Evolutionary conservation across 176 grass and related monocot genomes (phyloP).

Genomic region (Triticum timopheevii): DNA sequence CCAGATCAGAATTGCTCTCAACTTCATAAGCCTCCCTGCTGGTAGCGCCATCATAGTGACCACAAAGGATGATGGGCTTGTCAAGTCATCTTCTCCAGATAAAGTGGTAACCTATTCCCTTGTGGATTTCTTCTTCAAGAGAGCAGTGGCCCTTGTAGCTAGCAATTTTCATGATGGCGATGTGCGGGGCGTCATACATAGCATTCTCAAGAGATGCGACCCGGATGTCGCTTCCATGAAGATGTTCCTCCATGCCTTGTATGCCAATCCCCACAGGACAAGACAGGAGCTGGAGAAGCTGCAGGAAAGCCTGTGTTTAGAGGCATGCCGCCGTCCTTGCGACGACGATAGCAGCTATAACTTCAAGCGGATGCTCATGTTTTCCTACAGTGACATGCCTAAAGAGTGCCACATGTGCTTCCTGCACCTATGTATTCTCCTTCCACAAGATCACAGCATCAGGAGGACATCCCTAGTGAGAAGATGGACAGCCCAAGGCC

Average conservation of each 20-base stretch:
- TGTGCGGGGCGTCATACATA: neutral
- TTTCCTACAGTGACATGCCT: neutral
- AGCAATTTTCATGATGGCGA: neutral
- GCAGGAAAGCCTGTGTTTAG: neutral
- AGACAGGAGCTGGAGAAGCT: neutral
- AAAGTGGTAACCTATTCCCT: neutral
- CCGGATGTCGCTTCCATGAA: neutral
- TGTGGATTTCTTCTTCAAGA: neutral
- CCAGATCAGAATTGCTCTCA: neutral
- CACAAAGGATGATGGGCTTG: neutral
- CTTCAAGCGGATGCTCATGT: neutral
- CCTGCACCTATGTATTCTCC: neutral
- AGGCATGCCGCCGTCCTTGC: too few species aligned
- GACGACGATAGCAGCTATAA: neutral
- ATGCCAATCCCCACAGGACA: neutral
- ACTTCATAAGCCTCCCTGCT: neutral
- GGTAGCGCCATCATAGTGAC: neutral
- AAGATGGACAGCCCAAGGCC: neutral
- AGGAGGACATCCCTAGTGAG: conserved; percentile 4
- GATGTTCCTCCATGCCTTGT: neutral
- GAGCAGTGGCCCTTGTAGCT: neutral
- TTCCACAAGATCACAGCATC: neutral
- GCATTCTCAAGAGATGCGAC: neutral
- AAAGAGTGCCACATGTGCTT: conserved; percentile 4
- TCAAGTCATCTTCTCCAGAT: neutral